Percentiles rank a stretch among this genome's conserved stretches.
Conservation (phyloP, 2,329 filamentous ascomycete species). For the Ophiostoma piceae region DNA sequence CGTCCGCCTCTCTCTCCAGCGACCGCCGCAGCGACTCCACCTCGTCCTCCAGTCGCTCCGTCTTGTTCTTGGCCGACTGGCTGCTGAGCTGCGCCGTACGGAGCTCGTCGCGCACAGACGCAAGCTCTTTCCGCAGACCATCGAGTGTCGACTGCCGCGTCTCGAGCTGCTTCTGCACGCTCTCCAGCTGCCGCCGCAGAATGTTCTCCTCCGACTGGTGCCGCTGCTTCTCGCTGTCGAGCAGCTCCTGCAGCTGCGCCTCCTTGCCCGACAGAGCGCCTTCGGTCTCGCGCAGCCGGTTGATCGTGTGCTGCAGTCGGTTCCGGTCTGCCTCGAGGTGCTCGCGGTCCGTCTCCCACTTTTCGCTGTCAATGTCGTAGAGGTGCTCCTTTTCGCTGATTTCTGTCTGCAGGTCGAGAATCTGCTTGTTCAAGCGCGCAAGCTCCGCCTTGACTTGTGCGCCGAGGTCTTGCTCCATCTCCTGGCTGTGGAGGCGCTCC, state of each 20-base stretch:
- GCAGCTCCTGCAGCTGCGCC: constrained; percentile 58
- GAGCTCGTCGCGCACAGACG: constrained; percentile 62
- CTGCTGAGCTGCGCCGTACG: constrained; percentile 62
- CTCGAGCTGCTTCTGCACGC: constrained; percentile 66
- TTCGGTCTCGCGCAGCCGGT: constrained; percentile 63
- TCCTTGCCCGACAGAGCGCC: constrained; percentile 64
- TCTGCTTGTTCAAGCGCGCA: constrained; percentile 52
- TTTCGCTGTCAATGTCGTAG: constrained; percentile 65
- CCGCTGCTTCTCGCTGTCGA: constrained; percentile 66
- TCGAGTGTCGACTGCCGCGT: constrained; percentile 61
- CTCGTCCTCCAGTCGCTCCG: constrained; percentile 67
- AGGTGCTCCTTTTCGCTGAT: constrained; percentile 65
- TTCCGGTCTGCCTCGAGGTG: constrained; percentile 61
- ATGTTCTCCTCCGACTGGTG: constrained; percentile 66
- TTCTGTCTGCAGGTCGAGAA: constrained; percentile 58
- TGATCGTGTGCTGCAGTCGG: constrained; percentile 64
- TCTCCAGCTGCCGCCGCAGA: constrained; percentile 67
- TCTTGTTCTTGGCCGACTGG: constrained; percentile 57
- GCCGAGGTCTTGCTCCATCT: constrained; percentile 57
- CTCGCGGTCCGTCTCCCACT: constrained; percentile 64
- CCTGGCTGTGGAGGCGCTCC: constrained; percentile 53
- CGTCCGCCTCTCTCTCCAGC: constrained; percentile 60
- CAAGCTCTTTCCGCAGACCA: constrained; percentile 60
- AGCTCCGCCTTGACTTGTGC: constrained; percentile 45
- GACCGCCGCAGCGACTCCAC: constrained; percentile 66